Base-by-base conservation (phyloP, 768 basidiomycete species). In the Leccinum variicolor region DNA sequence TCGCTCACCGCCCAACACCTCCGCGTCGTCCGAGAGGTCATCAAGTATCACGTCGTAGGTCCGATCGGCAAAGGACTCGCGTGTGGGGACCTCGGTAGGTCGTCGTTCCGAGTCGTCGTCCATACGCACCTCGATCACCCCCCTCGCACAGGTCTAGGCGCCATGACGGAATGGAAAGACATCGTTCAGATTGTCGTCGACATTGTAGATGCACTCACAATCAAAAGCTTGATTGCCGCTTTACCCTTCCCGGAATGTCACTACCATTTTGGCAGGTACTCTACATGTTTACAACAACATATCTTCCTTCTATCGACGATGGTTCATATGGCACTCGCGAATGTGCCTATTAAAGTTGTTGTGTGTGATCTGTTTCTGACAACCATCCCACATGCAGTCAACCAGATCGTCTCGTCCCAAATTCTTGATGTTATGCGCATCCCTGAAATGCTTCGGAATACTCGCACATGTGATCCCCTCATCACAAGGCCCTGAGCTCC, bases 151-250 rank as follows among this genome's bases (percentile, higher is more conserved):
- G 94, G 94, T 6, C 62, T 91, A 0, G 96, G 96, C 13, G 96
- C 95, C 2, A 98, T 98, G 96, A 89, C 89, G 2, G 95, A 98
- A 65, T 98, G 96, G 96, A 79, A 76, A 48, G 94, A 98, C 50
- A 90, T 98, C 33, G 89, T 92, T 21, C 70, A 81, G 52, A 78
- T 88, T 33, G 89, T 90, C 7, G 86, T 86, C 6, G 79, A 85
- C 51, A 70, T n/a, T n/a, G n/a, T n/a, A 59, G 43, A 89, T 86
- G 67, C 61, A 66, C 49, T 55, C 73, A 39, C 65, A 60, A 31
- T 14, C 41, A 15, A 56, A 58, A 46, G 1, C 52, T 29, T 70
- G 54, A 55, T 17, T n/a, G n/a, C 29, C 29, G 29, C 10, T 29
- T 29, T 9, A 29, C 29, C 29, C 3, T 29, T 29, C 29, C 29